Evolutionary conservation across 306 rosid genomes (phyloP), one percentile per base, ranked within the genome.

Genomic region (Dryas octopetala): DNA sequence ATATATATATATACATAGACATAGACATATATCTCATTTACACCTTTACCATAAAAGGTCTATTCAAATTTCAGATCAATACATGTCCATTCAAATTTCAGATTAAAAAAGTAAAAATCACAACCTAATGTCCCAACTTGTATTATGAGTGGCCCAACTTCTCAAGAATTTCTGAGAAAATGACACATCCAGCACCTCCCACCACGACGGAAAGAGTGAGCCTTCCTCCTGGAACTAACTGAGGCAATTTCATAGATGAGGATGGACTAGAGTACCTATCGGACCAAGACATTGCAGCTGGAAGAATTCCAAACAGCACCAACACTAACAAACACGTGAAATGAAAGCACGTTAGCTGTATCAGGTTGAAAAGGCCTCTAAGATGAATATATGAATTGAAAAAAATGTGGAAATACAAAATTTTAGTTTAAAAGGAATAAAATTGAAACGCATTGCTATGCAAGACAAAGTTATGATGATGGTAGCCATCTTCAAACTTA

Each of bases 211-310:
- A 84, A 55, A 88, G 92, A 41, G 97, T 88, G 43, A 90, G 49
- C 83, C 79, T 90, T 71, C 97, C 96, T 82, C 97, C 96, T 5
- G 92, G 96, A 84, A 92, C 97, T 12, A 92, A 68, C 75, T 74
- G 82, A 1, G 92, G 93, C 41, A 88, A 74, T 70, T 85, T 84
- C 81, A 71, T 38, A 12, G 86, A 65, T 13, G 78, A 66, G 15
- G 90, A 74, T 57, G 86, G 67, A 71, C 49, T 73, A 28, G 86
- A 80, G 90, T 89, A 84, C 82, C 96, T 81, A 72, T 87, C 95
- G 9, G 90, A 89, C 91, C 97, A 89, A 5, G 95, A 85, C 97
- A 90, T 89, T 52, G 89, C 90, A 60, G 91, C 97, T 9, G 97
- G 95, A 78, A 89, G 61, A 66, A 93, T 73, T 78, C 96, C 97